Evolutionary conservation across 2,329 filamentous ascomycete genomes (phyloP), one percentile per base, ranked within the genome.

Genomic region (Penicillium psychrosexuale): DNA sequence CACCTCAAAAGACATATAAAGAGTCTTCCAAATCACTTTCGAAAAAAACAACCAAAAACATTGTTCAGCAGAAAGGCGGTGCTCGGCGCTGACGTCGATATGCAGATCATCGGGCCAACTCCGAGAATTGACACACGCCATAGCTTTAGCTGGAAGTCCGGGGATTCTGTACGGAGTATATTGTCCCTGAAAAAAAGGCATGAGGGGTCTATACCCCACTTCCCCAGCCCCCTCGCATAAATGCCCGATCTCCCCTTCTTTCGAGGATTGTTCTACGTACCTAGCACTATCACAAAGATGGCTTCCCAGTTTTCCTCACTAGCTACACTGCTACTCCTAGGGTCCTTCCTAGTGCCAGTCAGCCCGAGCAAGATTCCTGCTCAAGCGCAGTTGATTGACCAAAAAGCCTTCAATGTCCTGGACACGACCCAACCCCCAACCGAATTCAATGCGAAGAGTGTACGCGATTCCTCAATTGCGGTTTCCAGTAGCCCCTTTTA

Each of bases 341-440:
- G 47, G 11, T 53, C 51, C 8, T 34, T 42, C 9, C 30, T 53
- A 39, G 17, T 44, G n/a, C 51, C 51, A 22, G 45, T 42, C 27
- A 63, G n/a, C 30, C 12, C 45, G 3, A 63, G 13, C 57, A 57
- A 42, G 13, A n/a, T 62, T 22, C 60, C 60, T 42, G 53, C 48
- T 15, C 59, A 62, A 33, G 60, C 60, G 13, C 60, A 62, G 31
- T 5, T 56, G 1, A 60, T 62, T 43, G 45, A 62, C 15, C 60
- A 62, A 38, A 51, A 28, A 28, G 13, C 33, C 3, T 62, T 62
- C 57, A 62, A 62, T 40, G 59, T 62, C 3, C 43, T 62, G n/a
- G 48, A 56, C 13, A 45, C 42, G n/a, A 62, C 60, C 30, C 50
- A 47, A 13, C 60, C 59, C 1, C 55, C 59, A 8, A 31, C 40